Evolutionary conservation across 805 yeast species (phyloP), one percentile per base, ranked within the genome.

Genomic region (Schwanniomyces polymorphus): DNA sequence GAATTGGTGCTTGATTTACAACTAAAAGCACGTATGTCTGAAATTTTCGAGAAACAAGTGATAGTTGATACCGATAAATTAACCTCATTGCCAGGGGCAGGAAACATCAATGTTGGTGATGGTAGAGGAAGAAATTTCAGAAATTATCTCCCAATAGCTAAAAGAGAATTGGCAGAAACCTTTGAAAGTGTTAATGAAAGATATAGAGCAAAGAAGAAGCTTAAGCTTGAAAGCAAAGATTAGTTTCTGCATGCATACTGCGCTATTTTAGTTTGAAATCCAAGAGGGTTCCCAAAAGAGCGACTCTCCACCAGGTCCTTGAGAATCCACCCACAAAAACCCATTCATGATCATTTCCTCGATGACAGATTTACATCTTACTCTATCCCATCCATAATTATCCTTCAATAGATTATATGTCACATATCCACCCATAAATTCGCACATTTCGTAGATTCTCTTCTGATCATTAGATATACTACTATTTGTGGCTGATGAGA

Each of bases 291-390:
- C 88, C 92, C 92, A 87, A 56, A 76, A 87, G 46, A 70, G 70
- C 11, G 55, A 58, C 53, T 79, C 85, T 60, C 64, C 14, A 61
- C 64, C 17, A 1, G 55, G 67, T 43, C 78, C 84, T 42, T 58
- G 67, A 6, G 67, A 65, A 61, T 91, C 98, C 0, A 91, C 69
- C 99, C 99, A 92, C 11, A 92, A 68, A 45, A 90, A 74, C 3
- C 98, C 97, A 43, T 77, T 77, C 52, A 86, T 75, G 1, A 91
- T 86, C 89, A 92, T 83, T 40, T 87, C 92, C 33, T 87, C 85
- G 5, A 92, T 59, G 4, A 84, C 85, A 0, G 82, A 68, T 51
- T 76, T 76, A 44, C 88, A 76, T 46, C 97, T 70, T 2, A 79
- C 69, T 2, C 60, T 59, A 42, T 78, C 81, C 99, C 99, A 92